Evolutionary conservation across 176 grass and related monocot species (phyloP), one percentile per base, ranked within the genome.

Genomic region (sorghum (Sorghum bicolor)): DNA sequence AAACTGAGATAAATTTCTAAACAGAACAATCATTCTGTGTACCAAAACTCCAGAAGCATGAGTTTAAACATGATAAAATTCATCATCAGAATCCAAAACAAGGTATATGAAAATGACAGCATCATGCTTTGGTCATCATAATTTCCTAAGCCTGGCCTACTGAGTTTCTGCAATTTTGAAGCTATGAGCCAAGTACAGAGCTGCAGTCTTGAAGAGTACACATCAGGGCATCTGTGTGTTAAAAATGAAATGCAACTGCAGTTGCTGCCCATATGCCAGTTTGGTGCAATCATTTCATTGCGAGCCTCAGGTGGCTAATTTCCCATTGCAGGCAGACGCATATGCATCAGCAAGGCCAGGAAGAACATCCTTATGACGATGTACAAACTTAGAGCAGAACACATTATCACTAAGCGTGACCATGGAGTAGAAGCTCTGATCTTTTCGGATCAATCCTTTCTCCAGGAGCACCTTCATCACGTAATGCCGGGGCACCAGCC

Each of bases 331-430:
- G 82, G 81, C 80, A 45, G 68, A 79, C 29, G 62, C 32, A 75
- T 88, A 94, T 2, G 74, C 41, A 60, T 88, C 48, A 10, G 32
- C 64, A 33, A 95, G 82, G 26, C 68, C 74, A 45, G 90, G 88
- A 75, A 88, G 77, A 78, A 78, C 53, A 72, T 82, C 39, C 43
- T 84, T 88, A 45, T 88, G 60, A 44, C 65, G 75, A 69, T 73
- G 9, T 43, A 90, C 62, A 88, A 77, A 81, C 64, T 22, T 91
- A 10, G 38, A 37, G 19, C 19, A 67, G 71, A 95, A 88, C 4
- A 16, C 16, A 15, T 45, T 2, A 11, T 83, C 82, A 3, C 44
- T 1, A 72, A 29, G 5, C 0, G 12, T 13, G 13, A 78, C 17
- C 64, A 83, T n/a, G 0, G 78, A 3, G 29, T 64, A 75, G 79